Base-by-base conservation (phyloP, 1,284 basidiomycete species). In the Puccinia horiana region DNA sequence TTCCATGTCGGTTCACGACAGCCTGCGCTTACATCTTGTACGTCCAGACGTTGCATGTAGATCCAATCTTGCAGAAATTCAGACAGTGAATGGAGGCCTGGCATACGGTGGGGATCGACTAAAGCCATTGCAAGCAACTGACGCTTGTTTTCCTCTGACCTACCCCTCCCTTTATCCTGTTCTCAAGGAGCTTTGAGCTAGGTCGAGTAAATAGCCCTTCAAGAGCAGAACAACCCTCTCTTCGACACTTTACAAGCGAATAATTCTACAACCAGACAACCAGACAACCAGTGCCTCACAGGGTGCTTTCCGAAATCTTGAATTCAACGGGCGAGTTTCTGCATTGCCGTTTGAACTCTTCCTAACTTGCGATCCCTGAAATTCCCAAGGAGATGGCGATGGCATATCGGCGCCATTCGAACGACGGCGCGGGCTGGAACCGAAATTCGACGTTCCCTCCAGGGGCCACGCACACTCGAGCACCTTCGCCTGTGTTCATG, bases 361-460 rank as follows among this genome's bases (percentile, higher is more conserved):
- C 29, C 16, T 35, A 47, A 29, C 58, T 61, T 18, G 29, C 58
- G 58, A 35, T 35, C 14, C 6, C 58, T 35, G 29, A 14, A 29
- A 35, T 61, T 61, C 29, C 2, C 1, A 61, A 35, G 29, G 52
- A 73, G 70, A 73, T 73, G 70, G 47, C 70, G 23, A 73, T 52
- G 70, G 47, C 70, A 20, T 73, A 73, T 42, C 70, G 70, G 70
- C 70, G 70, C 29, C 47, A 73, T 73, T 73, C 70, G 44, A 52
- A 47, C 47, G 26, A 18, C n/a, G 29, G 70, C 23, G 14, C 70
- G 20, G 52, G n/a, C 29, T 73, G 70, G 70, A 73, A 52, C 47
- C 70, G 26, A 52, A 52, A 47, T 52, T 18, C 70, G 16, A 52
- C 29, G 16, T 73, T 73, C 18, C 47, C 42, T 4, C 47, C 44